Evolutionary conservation across 306 rosid genomes (phyloP).

Genomic region (Echinosophora koreensis): DNA sequence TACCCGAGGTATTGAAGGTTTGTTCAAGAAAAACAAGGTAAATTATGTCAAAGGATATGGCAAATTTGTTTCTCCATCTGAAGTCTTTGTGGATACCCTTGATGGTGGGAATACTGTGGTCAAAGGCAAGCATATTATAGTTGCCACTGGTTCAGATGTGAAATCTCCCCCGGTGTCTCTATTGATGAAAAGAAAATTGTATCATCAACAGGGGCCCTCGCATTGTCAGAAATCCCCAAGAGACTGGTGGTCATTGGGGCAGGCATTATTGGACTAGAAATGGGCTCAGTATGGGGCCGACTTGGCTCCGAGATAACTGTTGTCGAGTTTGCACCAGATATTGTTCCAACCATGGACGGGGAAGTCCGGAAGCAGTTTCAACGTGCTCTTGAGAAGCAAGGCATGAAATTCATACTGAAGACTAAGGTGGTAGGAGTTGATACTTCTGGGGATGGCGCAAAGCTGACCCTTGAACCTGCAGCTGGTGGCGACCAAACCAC

Average conservation of each 20-base stretch:
- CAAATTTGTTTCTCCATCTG: slow-evolving; percentile 81
- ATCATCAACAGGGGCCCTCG: slow-evolving; percentile 95
- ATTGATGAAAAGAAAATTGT: slow-evolving; percentile 96
- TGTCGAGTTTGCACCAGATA: slow-evolving; percentile 92
- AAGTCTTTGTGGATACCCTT: slow-evolving; percentile 80
- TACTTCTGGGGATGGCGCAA: slow-evolving; percentile 86
- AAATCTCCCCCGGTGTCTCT: slow-evolving; percentile 85
- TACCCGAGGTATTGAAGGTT: slow-evolving; percentile 86
- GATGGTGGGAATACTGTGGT: slow-evolving; percentile 84
- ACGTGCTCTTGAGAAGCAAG: slow-evolving; percentile 94
- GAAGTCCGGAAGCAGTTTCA: slow-evolving; percentile 96
- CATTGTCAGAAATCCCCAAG: slow-evolving; percentile 88
- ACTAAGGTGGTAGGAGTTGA: slow-evolving; percentile 98
- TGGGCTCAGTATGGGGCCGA: slow-evolving; percentile 99
- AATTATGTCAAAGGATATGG: slow-evolving; percentile 95
- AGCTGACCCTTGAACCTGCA: slow-evolving; percentile 89
- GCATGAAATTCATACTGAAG: slow-evolving; percentile 88
- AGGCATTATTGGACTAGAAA: slow-evolving; percentile 96
- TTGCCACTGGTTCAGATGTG: slow-evolving; percentile 98
- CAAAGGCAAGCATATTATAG: slow-evolving; percentile 85
- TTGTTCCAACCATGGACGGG: slow-evolving; percentile 94
- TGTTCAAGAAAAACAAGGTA: slow-evolving; percentile 97
- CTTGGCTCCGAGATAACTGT: slow-evolving; percentile 92
- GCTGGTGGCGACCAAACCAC: slow-evolving; percentile 86
- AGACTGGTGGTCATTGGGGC: slow-evolving; percentile 94